Evolutionary conservation across 1,284 basidiomycete species (phyloP).

Genomic region (Leccinum pseudoinsigne): DNA sequence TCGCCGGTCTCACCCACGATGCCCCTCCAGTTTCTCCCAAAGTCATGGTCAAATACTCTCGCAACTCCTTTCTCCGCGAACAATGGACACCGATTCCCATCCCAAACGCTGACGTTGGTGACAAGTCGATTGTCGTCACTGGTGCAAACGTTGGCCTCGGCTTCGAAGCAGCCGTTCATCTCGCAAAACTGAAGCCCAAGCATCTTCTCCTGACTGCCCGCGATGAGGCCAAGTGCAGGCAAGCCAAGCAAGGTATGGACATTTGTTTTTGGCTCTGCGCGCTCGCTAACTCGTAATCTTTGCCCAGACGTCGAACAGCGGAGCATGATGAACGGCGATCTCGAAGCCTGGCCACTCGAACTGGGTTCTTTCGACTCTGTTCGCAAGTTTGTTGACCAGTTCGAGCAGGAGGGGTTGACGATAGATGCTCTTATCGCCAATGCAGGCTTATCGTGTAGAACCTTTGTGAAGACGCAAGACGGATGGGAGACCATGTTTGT

Average conservation of each 20-base stretch:
- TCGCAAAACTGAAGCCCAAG: constrained; percentile 30
- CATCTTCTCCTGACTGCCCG: constrained; percentile 32
- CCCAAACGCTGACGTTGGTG: constrained; percentile 27
- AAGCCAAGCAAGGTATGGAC: constrained; percentile 22
- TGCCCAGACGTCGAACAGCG: constrained; percentile 23
- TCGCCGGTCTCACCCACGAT: background rate
- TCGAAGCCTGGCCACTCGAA: constrained; percentile 29
- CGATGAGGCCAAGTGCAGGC: constrained; percentile 26
- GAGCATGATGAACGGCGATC: constrained; percentile 15
- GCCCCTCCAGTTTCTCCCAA: background rate
- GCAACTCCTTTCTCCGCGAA: constrained; percentile 21
- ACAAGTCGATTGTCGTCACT: constrained; percentile 31
- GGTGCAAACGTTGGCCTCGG: constrained; percentile 38
- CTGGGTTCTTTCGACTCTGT: constrained; percentile 33
- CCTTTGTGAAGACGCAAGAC: constrained; percentile 27
- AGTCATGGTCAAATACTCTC: constrained; percentile 24
- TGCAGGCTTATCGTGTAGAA: constrained; percentile 20
- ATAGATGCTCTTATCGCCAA: constrained; percentile 29
- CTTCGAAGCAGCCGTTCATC: constrained; percentile 32
- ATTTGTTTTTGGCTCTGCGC: background rate
- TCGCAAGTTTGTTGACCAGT: constrained; percentile 26
- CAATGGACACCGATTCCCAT: constrained; percentile 29
- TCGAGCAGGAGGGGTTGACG: constrained; percentile 22
- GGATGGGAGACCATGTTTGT: constrained; percentile 34
- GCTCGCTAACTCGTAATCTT: constrained; percentile 1